A percentile compares a stretch with the other conserved stretches of the same genome.
These are phyloP conservation scores for Vitis rotundifolia DNA, from an alignment of 164 flowering plant species.

Conservation along the genomic window DNA sequence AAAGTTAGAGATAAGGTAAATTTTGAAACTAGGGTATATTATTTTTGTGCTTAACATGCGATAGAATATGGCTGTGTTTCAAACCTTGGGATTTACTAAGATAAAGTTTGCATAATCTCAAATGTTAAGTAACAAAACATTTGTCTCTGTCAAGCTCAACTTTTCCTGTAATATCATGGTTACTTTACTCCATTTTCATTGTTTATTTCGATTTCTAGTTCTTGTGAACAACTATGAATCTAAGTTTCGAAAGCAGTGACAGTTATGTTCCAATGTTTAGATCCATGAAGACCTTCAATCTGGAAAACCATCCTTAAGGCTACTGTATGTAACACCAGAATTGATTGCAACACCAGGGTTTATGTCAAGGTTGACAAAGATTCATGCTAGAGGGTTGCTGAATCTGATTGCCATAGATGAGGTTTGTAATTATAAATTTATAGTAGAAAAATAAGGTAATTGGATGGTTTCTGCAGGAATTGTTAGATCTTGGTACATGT, in stretches of 20 bases:
- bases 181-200: no score
- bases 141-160: no score
- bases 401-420: slow-evolving; percentile 91
- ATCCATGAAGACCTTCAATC: slow-evolving; percentile 77
- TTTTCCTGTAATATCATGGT: no score
- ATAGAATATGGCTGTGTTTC: no score
- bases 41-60: background rate
- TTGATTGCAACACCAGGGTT: slow-evolving; percentile 82
- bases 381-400: slow-evolving; percentile 70
- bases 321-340: slow-evolving; percentile 93
- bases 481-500: background rate
- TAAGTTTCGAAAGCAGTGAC: background rate
- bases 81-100: no score
- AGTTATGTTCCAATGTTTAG: slow-evolving; percentile 31
- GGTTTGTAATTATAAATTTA: slow-evolving; percentile 39
- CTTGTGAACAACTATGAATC: background rate
- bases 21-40: background rate
- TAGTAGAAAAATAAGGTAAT: background rate
- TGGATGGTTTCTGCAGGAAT: background rate
- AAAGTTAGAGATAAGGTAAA: slow-evolving; percentile 67
- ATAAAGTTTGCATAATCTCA: no score
- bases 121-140: no score
- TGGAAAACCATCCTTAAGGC: slow-evolving; percentile 74
- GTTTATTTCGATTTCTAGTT: no score
- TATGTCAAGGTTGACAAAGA: slow-evolving; percentile 68